Evolutionary conservation across 148 eudicot genomes (phyloP).

Genomic region (Diospyros kaki): DNA sequence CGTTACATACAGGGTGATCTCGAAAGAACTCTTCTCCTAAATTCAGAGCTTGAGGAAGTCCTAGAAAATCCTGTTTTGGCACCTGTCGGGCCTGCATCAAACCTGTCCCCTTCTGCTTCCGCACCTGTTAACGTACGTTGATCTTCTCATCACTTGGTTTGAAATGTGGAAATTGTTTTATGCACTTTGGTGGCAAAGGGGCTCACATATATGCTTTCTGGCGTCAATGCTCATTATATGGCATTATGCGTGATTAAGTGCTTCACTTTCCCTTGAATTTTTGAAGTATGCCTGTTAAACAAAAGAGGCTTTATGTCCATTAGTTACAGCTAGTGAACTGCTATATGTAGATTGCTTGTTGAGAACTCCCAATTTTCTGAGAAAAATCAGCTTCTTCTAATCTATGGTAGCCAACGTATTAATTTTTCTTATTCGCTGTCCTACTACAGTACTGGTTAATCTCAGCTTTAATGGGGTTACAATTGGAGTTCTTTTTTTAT

Average conservation of each 20-base stretch:
- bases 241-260: no score
- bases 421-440: not conserved
- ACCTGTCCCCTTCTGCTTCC: slow-evolving; percentile 48
- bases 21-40: slow-evolving; percentile 56
- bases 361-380: not conserved
- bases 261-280: no score
- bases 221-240: no score
- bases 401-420: not conserved
- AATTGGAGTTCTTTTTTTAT: not conserved
- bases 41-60: slow-evolving; percentile 36
- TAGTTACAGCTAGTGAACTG: not conserved
- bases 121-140: slow-evolving; percentile 61
- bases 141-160: not conserved
- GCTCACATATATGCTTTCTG: not conserved
- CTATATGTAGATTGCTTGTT: not conserved
- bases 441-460: no score
- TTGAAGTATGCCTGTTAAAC: no score
- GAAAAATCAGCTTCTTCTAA: not conserved
- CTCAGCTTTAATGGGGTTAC: not conserved
- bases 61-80: slow-evolving; percentile 44
- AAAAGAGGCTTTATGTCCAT: not conserved
- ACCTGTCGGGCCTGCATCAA: slow-evolving; percentile 63
- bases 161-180: not conserved
- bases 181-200: slow-evolving; percentile 3
- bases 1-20: slow-evolving; percentile 38